Percentiles rank a stretch among this genome's conserved stretches.
Conservation (phyloP, 1,284 basidiomycete species). For the Microbotryum silenes-acaulis region DNA sequence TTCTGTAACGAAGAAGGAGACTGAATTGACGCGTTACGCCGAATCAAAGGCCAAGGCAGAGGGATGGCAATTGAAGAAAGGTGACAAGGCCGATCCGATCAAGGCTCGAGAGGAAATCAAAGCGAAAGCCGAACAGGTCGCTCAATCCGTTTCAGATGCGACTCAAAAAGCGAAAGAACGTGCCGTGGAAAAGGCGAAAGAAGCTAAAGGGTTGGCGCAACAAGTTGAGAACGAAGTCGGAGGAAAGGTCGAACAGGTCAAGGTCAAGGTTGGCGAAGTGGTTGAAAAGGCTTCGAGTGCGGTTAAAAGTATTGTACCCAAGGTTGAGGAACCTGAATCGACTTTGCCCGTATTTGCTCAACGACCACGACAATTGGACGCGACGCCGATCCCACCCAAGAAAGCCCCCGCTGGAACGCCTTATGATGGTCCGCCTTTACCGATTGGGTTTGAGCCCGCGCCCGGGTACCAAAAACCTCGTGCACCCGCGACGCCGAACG, state of each 20-base stretch:
- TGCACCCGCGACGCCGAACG: constrained; percentile 49
- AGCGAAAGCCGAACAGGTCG: constrained; percentile 24
- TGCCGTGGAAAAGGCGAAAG: constrained; percentile 9
- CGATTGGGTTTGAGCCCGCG: constrained; percentile 82
- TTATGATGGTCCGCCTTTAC: constrained; percentile 62
- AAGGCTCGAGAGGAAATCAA: constrained; percentile 40
- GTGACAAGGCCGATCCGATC: constrained; percentile 37
- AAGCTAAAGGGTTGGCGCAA: constrained; percentile 17
- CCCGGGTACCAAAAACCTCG: constrained; percentile 58
- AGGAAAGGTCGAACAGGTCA: constrained; percentile 28
- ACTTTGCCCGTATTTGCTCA: constrained; percentile 33
- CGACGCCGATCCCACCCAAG: constrained; percentile 33
- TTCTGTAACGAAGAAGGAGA: constrained; percentile 32
- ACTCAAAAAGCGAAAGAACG: constrained; percentile 19
- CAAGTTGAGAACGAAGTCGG: constrained; percentile 25
- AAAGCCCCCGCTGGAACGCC: constrained; percentile 42
- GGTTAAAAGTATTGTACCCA: background rate
- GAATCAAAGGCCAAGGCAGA: constrained; percentile 42
- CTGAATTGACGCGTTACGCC: constrained; percentile 47
- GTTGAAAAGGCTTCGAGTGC: constrained; percentile 11
- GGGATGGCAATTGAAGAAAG: constrained; percentile 35
- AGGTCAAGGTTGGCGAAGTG: constrained; percentile 10
- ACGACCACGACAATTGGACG: constrained; percentile 32
- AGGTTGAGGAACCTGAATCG: constrained; percentile 9
- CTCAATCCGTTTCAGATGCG: constrained; percentile 18